Evolutionary conservation across 2,329 filamentous ascomycete genomes (phyloP).

Genomic region (Diaporthe sp.): DNA sequence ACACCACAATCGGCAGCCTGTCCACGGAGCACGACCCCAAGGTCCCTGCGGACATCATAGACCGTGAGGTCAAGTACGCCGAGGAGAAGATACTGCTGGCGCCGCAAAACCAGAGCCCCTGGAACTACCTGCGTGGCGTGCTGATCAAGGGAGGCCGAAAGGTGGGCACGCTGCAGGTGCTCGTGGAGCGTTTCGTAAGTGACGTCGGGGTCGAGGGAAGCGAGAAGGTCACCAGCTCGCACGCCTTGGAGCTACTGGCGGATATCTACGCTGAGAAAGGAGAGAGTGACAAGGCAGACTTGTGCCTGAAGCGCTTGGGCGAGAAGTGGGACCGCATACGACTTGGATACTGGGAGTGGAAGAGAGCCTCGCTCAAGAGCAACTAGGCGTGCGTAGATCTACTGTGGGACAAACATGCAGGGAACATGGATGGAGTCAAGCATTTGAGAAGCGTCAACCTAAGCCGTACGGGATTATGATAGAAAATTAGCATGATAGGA

Average conservation of each 20-base stretch:
- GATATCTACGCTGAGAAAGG: slow-evolving; percentile 74
- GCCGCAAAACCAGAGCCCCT: slow-evolving; percentile 94
- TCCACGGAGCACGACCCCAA: slow-evolving; percentile 67
- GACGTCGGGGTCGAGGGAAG: slow-evolving; percentile 57
- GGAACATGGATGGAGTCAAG: not conserved
- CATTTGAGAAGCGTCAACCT: not conserved
- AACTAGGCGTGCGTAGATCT: slow-evolving; percentile 31
- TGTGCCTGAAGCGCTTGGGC: slow-evolving; percentile 80
- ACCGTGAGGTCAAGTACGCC: slow-evolving; percentile 82
- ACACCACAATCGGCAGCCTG: slow-evolving; percentile 61
- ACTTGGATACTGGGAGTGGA: slow-evolving; percentile 92
- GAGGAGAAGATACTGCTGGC: slow-evolving; percentile 81
- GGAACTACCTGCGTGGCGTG: slow-evolving; percentile 90
- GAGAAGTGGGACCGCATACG: slow-evolving; percentile 93
- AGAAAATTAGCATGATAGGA: not conserved
- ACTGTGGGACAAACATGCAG: not conserved
- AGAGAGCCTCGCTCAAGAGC: slow-evolving; percentile 62
- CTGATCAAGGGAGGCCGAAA: slow-evolving; percentile 74
- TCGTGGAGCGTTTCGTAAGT: slow-evolving; percentile 66
- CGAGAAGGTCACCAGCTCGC: slow-evolving; percentile 72
- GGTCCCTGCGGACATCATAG: slow-evolving; percentile 74
- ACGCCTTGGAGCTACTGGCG: slow-evolving; percentile 79
- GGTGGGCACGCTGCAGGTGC: slow-evolving; percentile 61
- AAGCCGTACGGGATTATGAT: not conserved
- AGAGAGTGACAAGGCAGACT: slow-evolving; percentile 72